These are phyloP conservation scores for Epichloe festucae DNA, from an alignment of 2,329 filamentous ascomycete species.

Conservation along the genomic window DNA sequence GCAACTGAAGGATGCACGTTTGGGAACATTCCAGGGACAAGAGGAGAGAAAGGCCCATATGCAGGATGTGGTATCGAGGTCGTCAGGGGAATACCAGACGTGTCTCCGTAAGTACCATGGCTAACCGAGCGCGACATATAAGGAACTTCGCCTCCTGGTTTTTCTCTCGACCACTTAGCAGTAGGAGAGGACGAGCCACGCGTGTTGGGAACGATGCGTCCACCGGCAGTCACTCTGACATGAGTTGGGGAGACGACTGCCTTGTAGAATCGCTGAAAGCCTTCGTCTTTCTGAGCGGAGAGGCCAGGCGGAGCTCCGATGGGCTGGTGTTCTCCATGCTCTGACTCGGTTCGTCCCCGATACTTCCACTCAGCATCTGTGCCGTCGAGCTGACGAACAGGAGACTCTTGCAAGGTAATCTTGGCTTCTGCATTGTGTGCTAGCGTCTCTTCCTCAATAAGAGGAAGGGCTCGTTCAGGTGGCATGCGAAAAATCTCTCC, in stretches of 20 bases:
- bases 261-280: slow-evolving; percentile 56
- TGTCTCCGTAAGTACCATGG: slow-evolving; percentile 5
- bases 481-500: slow-evolving; percentile 21
- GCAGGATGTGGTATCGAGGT: slow-evolving; percentile 12
- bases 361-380: slow-evolving; percentile 32
- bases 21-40: slow-evolving; percentile 20
- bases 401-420: slow-evolving; percentile 6
- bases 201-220: slow-evolving; percentile 53
- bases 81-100: slow-evolving; percentile 5
- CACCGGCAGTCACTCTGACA: slow-evolving; percentile 53
- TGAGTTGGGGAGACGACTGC: slow-evolving; percentile 56
- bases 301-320: slow-evolving; percentile 40
- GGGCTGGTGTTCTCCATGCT: slow-evolving; percentile 31
- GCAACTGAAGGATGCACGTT: slow-evolving; percentile 19
- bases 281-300: slow-evolving; percentile 44
- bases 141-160: slow-evolving; percentile 11
- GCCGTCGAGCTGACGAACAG: slow-evolving; percentile 23
- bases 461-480: slow-evolving; percentile 14
- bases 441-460: slow-evolving; percentile 18
- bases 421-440: slow-evolving; percentile 6
- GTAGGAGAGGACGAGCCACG: slow-evolving; percentile 40
- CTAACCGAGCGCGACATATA: slow-evolving; percentile 10
- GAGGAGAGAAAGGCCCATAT: slow-evolving; percentile 17
- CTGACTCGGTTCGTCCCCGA: slow-evolving; percentile 30
- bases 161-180: slow-evolving; percentile 36